A percentile compares a stretch with the other conserved stretches of the same genome.
These are phyloP conservation scores for Raffaelea arxii DNA, from an alignment of 2,329 filamentous ascomycete species.

Conservation along the genomic window DNA sequence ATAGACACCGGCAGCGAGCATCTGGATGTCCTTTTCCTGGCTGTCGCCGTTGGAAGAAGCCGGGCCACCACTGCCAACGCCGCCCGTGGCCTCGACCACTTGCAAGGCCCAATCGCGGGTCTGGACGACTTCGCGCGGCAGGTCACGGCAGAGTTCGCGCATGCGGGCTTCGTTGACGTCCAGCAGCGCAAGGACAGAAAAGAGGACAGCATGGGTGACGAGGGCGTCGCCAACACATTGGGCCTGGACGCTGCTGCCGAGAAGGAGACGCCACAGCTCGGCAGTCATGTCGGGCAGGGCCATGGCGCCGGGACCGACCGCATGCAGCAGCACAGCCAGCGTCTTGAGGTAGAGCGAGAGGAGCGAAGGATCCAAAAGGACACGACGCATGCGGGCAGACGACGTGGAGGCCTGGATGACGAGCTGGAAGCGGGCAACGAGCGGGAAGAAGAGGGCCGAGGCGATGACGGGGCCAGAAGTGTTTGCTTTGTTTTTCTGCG, in stretches of 20 bases:
- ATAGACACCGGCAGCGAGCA: conserved; percentile 65
- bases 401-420: conserved; percentile 34
- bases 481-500: conserved; percentile 45
- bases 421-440: conserved; percentile 71
- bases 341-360: conserved; percentile 79
- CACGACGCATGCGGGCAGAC: conserved; percentile 34
- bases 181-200: conserved; percentile 68
- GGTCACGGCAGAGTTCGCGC: conserved; percentile 60
- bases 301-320: conserved; percentile 70
- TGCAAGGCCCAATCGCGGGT: conserved; percentile 71
- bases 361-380: conserved; percentile 65
- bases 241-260: conserved; percentile 50
- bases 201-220: conserved; percentile 66
- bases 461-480: conserved; percentile 68
- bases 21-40: conserved; percentile 73
- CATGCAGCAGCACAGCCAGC: conserved; percentile 70
- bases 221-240: conserved; percentile 44
- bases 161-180: conserved; percentile 71
- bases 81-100: conserved; percentile 56
- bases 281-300: conserved; percentile 69
- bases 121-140: conserved; percentile 72
- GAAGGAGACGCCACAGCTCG: conserved; percentile 76
- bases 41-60: too few relatives aligned
- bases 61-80: conserved; percentile 33
- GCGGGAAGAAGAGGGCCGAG: conserved; percentile 73